Base-by-base conservation (phyloP, 129 eudicot genomes). In the Pseudognaphalium luteoalbum region DNA sequence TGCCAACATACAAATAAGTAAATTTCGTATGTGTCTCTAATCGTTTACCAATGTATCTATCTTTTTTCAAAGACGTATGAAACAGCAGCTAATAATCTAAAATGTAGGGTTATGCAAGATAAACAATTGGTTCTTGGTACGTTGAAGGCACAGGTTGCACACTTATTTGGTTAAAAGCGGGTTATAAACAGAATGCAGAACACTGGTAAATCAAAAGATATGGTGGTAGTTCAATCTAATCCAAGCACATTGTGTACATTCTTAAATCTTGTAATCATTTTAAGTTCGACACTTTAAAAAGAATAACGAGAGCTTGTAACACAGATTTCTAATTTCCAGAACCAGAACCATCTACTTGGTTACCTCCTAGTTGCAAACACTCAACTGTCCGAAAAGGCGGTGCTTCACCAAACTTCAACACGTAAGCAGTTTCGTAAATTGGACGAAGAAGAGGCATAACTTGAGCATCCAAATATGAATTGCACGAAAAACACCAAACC, bases 401-500 rank as follows among this genome's bases (percentile, higher is more conserved):
- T 7, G 90, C 87, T 67, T 84, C 87, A 52, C 96, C 93, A 78
- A 94, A 94, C 79, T 94, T 94, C 80, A 94, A 85, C 0, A 89
- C 47, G 83, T 89, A 91, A 50, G 97, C 98, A 73, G 97, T 94
- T 84, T 88, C 96, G 67, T 91, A 82, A 59, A 81, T 97, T 0
- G 90, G 83, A 14, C 89, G 91, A 54, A 94, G 86, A 37, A 77
- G 86, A 73, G 60, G 41, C 63, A 94, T 94, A 34, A 87, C 91
- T 64, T 91, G 96, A 50, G 96, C 98, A 80, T 94, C 98, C 59
- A 94, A 80, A 77, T 94, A 94, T 7, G 97, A 86, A 68, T 94
- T 87, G 71, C 98, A 94, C 5, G 83, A 82, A 88, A 91, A 94
- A 73, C 97, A 94, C 98, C 98, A 94, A 60, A 94, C 96, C 4